Evolutionary conservation across 2,329 filamentous ascomycete genomes (phyloP).

Genomic region (Aureobasidium subglaciale): DNA sequence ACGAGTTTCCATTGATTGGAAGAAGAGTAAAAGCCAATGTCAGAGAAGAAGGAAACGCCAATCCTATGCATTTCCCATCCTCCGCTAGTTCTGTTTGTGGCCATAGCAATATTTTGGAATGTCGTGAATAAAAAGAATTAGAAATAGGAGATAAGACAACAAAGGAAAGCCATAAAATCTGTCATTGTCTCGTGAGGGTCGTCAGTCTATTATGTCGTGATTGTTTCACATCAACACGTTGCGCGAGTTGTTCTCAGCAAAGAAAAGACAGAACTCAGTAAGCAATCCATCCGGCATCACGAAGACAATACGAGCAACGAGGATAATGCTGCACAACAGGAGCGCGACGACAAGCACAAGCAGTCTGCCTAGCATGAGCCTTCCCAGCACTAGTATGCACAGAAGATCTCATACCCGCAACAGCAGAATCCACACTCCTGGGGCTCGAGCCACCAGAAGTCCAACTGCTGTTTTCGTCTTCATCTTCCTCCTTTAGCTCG

Average conservation of each 20-base stretch:
- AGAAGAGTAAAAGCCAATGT: no score
- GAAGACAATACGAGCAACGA: conserved; percentile 5
- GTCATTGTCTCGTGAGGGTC: background rate
- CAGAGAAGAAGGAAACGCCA: background rate
- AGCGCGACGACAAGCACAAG: conserved; percentile 2
- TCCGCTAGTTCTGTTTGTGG: background rate
- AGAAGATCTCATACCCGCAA: background rate
- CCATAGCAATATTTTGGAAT: background rate
- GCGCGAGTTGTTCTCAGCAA: background rate
- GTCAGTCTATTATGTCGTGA: background rate
- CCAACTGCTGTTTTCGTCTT: conserved; percentile 1
- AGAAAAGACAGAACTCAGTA: background rate
- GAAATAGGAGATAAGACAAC: background rate
- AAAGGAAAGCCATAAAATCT: background rate
- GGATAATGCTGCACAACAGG: background rate
- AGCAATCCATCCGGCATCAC: conserved; percentile 7
- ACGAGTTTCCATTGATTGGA: no score
- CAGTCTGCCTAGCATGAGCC: background rate
- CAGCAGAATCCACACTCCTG: conserved; percentile 7
- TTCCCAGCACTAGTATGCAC: background rate
- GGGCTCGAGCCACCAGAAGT: conserved; percentile 3
- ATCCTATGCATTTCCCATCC: background rate
- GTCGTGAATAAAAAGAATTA: background rate
- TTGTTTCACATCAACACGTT: background rate
- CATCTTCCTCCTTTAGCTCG: conserved; percentile 4